phyloP scores from a whole-genome alignment of 164 flowering plant species.

The Stephania japonica region DNA sequence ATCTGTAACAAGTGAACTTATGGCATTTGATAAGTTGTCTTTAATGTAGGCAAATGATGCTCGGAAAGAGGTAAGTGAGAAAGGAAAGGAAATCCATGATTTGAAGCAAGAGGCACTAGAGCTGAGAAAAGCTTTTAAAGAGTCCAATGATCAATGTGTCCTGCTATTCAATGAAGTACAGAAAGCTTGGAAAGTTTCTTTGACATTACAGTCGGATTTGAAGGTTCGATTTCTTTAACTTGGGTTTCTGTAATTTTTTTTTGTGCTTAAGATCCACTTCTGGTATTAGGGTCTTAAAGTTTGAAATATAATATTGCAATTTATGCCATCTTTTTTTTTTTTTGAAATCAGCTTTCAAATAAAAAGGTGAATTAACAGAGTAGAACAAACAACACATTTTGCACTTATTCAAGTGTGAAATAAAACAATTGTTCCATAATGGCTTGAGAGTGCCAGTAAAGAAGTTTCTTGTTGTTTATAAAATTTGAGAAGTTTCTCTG shows the following conservation, averaged over 20 bases:
- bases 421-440: too few species aligned
- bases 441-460: too few species aligned
- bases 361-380: not conserved
- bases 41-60: constrained; percentile 89
- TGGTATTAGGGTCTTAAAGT: too few species aligned
- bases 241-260: constrained; percentile 14
- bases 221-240: constrained; percentile 38
- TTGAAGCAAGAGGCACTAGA: constrained; percentile 69
- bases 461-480: too few species aligned
- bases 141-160: constrained; percentile 84
- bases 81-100: constrained; percentile 71
- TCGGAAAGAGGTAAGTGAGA: constrained; percentile 71
- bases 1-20: too few species aligned
- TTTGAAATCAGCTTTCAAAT: not conserved
- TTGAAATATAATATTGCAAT: not conserved
- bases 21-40: not conserved
- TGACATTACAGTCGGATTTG: constrained; percentile 74
- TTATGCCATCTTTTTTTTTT: not conserved
- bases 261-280: not conserved
- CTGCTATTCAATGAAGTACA: constrained; percentile 91
- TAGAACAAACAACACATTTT: too few species aligned
- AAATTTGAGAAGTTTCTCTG: too few species aligned
- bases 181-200: constrained; percentile 95
- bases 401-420: not conserved
- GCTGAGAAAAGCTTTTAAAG: constrained; percentile 62